Percentiles rank a stretch among this genome's conserved stretches.
These are phyloP conservation scores for Vigna reflexopilosa DNA, from an alignment of 306 rosid genomes.

Conservation along the genomic window DNA sequence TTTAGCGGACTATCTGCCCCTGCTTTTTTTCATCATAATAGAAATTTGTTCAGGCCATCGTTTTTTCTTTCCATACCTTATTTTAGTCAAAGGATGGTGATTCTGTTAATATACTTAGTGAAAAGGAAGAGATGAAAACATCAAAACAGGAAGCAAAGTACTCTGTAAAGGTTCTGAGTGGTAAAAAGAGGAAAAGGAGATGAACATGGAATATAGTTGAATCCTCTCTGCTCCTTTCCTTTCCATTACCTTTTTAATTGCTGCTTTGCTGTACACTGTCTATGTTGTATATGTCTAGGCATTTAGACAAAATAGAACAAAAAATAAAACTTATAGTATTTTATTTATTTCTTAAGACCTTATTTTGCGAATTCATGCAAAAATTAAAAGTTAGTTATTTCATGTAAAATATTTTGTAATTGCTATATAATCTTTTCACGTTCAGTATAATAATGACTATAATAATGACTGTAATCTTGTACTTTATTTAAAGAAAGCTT, in stretches of 20 bases:
- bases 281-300: not conserved
- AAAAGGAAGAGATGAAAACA: too few species aligned
- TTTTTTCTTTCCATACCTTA: not conserved
- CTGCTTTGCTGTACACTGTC: not conserved
- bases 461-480: too few species aligned
- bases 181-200: conserved; percentile 35
- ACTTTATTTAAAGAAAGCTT: conserved; percentile 12
- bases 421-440: conserved; percentile 26
- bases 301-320: conserved; percentile 5
- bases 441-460: not conserved
- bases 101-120: not conserved
- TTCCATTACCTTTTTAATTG: not conserved
- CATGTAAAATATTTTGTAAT: conserved; percentile 4
- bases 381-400: conserved; percentile 26
- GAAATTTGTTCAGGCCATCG: conserved; percentile 26
- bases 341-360: not conserved
- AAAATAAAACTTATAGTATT: not conserved
- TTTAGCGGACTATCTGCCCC: not conserved
- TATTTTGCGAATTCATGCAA: not conserved
- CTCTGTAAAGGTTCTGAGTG: not conserved
- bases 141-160: too few species aligned
- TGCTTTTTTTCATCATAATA: not conserved
- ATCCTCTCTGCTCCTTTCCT: not conserved
- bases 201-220: conserved; percentile 1
- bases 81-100: conserved; percentile 13